Percentiles rank a stretch among this genome's conserved stretches.
Evolutionary conservation across 73 alveolate species (phyloP).

Genomic region (Uronychia setigera): DNA sequence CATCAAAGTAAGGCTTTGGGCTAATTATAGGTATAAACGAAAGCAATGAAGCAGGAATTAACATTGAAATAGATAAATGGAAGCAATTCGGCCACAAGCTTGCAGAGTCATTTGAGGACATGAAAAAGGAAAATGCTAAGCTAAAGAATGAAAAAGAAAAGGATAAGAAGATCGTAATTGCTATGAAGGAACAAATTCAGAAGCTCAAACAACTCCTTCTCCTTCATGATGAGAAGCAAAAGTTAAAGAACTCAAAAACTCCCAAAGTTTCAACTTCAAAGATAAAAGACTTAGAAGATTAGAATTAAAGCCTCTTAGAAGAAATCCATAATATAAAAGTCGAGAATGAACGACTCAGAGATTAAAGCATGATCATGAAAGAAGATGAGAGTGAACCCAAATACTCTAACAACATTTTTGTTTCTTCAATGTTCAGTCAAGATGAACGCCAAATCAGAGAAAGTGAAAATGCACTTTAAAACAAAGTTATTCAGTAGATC

Average conservation of each 20-base stretch:
- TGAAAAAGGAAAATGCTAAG: slow-evolving; percentile 27
- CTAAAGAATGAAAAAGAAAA: slow-evolving; percentile 27
- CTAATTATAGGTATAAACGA: background rate
- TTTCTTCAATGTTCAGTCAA: background rate
- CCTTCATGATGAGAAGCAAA: background rate
- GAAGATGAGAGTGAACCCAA: background rate
- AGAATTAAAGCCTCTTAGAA: background rate
- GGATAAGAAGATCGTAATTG: slow-evolving; percentile 36
- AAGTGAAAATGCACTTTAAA: background rate
- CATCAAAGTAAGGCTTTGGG: background rate
- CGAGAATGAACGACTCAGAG: background rate
- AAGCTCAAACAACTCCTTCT: slow-evolving; percentile 20
- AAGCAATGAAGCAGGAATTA: background rate
- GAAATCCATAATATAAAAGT: background rate
- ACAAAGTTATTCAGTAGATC: background rate
- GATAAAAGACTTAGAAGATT: background rate
- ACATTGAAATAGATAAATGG: background rate
- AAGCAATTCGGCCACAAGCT: slow-evolving; percentile 39
- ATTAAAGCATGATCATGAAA: background rate
- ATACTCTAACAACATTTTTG: background rate
- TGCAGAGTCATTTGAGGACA: slow-evolving; percentile 48
- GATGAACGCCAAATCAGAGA: background rate
- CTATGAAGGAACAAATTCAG: slow-evolving; percentile 32
- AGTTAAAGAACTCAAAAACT: background rate
- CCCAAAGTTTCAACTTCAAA: too few species aligned